Evolutionary conservation across 257 asterid species (phyloP).

Genomic region (Leptodermis oblonga): DNA sequence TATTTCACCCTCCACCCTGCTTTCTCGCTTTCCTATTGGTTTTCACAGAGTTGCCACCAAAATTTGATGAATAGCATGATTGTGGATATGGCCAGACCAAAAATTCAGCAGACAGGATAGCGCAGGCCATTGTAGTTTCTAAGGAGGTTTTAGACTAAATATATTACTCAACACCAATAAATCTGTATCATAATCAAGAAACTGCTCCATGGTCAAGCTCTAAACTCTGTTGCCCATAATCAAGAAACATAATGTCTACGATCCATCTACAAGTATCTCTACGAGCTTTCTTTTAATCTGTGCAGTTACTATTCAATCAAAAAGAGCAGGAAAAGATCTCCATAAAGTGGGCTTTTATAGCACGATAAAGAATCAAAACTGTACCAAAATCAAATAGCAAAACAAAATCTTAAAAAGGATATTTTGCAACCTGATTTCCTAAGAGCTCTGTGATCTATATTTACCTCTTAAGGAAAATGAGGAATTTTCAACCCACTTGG

Average conservation of each 20-base stretch:
- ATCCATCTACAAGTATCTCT: background rate
- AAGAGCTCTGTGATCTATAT: background rate
- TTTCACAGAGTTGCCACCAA: background rate
- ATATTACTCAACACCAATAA: background rate
- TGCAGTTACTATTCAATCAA: background rate
- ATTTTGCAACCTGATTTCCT: background rate
- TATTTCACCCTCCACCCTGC: background rate
- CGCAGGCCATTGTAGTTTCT: background rate
- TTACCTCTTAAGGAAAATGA: background rate
- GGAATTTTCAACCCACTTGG: background rate
- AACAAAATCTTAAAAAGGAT: background rate
- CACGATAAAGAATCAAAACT: background rate
- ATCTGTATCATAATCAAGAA: background rate
- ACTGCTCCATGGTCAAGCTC: background rate
- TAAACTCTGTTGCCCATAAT: background rate
- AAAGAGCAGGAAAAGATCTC: background rate
- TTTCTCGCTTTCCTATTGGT: background rate
- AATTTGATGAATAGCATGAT: background rate
- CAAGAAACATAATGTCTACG: background rate
- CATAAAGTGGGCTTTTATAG: background rate
- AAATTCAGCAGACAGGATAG: background rate
- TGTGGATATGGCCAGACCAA: too few relatives aligned
- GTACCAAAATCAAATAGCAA: background rate
- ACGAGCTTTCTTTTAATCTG: background rate
- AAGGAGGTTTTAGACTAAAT: background rate